phyloP scores from a whole-genome alignment of 2,329 filamentous ascomycete species.

The Tolypocladium inflatum region DNA sequence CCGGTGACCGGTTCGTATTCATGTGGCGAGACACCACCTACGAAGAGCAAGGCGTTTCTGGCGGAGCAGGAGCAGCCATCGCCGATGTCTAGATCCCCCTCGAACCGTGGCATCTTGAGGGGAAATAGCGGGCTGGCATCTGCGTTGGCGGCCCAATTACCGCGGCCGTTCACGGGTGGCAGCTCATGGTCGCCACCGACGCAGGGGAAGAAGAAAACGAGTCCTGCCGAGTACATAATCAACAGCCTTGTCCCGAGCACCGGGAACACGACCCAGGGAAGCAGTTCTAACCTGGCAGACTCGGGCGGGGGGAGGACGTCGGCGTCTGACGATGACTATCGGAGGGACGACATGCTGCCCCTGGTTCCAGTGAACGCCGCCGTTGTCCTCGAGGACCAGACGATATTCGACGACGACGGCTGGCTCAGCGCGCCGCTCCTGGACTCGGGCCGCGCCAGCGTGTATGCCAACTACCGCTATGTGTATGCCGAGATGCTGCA shows the following conservation, averaged over 20 bases:
- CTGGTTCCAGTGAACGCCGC: constrained; percentile 42
- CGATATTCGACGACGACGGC: constrained; percentile 59
- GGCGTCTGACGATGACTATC: constrained; percentile 43
- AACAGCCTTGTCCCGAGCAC: constrained; percentile 40
- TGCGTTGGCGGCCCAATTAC: constrained; percentile 45
- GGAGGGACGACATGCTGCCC: constrained; percentile 34
- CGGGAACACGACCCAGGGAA: constrained; percentile 40
- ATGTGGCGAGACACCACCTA: constrained; percentile 52
- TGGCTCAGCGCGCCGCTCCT: constrained; percentile 52
- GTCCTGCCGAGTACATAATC: constrained; percentile 52
- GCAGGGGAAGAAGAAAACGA: constrained; percentile 42
- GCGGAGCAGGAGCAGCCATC: constrained; percentile 37
- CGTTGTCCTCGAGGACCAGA: constrained; percentile 49
- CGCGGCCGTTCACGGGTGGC: constrained; percentile 30
- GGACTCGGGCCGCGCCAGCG: constrained; percentile 34
- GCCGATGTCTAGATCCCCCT: constrained; percentile 51
- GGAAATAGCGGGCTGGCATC: constrained; percentile 47
- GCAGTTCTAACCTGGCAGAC: constrained; percentile 34
- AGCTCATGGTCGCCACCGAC: constrained; percentile 35
- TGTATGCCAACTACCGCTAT: constrained; percentile 52
- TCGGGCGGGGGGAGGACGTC: constrained; percentile 39
- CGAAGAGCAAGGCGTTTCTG: constrained; percentile 34
- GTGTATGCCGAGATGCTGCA: constrained; percentile 61
- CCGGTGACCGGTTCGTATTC: constrained; percentile 49
- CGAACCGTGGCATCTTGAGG: constrained; percentile 41